Conservation (phyloP, 2,329 filamentous ascomycete species). For the Neurospora crassa region DNA sequence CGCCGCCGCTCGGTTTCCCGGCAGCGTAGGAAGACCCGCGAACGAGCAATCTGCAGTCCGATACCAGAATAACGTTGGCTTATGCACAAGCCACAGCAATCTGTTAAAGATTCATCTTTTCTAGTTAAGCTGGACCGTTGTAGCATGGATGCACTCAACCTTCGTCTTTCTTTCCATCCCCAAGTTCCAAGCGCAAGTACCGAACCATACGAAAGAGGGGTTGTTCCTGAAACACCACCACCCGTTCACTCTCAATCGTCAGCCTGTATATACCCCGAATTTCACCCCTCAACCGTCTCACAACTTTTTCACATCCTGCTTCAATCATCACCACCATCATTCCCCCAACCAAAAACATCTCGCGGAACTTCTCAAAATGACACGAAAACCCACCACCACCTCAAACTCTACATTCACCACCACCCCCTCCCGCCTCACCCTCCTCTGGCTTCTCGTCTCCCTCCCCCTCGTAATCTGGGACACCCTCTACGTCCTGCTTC, state of each 20-base stretch:
- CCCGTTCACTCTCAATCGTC: neutral
- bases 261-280: neutral
- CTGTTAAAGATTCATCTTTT: neutral
- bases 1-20: neutral
- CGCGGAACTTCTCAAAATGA: neutral
- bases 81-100: no score
- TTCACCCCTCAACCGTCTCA: neutral
- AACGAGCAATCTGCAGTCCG: neutral
- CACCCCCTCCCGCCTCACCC: slow-evolving; percentile 33
- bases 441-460: slow-evolving; percentile 65
- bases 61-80: neutral
- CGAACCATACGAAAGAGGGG: neutral
- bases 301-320: neutral
- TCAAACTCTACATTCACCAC: slow-evolving; percentile 1
- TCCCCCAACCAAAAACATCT: neutral
- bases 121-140: neutral
- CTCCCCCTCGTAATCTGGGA: slow-evolving; percentile 79
- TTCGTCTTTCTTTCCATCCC: neutral
- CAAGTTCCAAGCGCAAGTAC: neutral
- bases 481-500: slow-evolving; percentile 65
- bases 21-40: neutral
- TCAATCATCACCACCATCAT: neutral
- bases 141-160: neutral
- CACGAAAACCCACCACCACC: slow-evolving; percentile 1
- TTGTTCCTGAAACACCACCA: neutral